Evolutionary conservation across 805 yeast genomes (phyloP), one percentile per base, ranked within the genome.

Genomic region (Wickerhamiella parazyma): DNA sequence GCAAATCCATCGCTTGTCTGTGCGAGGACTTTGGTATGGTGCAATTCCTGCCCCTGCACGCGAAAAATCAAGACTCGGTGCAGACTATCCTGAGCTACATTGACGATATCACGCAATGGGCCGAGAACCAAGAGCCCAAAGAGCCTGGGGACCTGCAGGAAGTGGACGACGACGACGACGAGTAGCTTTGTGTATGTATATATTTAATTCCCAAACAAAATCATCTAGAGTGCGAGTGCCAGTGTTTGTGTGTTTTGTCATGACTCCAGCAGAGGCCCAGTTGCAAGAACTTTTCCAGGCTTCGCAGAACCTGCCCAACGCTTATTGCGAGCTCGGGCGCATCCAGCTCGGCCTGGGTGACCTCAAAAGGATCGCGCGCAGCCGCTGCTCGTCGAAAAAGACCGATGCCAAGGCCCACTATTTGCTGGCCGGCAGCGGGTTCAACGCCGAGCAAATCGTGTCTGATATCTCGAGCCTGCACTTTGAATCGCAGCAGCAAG

Each of bases 21-120:
- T 93, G 87, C 28, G 97, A 91, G 57, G 99, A 91, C 55, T 91
- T 91, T 60, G 98, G 98, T 6, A 91, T 91, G 99, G 96, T 91
- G 2, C 96, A 91, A 59, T 91, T 86, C 57, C 65, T 91, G 51
- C 97, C 98, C 0, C 68, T 91, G 49, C 93, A 86, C 56, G 76
- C 84, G 8, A 80, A 77, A 37, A 72, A 75, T 47, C 76, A 85
- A 38, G 84, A 78, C 35, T 73, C 85, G 38, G 79, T 91, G 18
- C 75, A 79, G 10, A 78, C 86, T 0, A 89, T 91, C 44, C 68
- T 91, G 51, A 80, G 94, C 56, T 86, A 86, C 59, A 82, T 91
- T 18, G 99, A 91, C 57, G 98, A 91, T 59, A 80, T 89, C 22
- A 91, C 99, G 0, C 99, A 91, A 59, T 91, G 98, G 98, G 78